Evolutionary conservation across 1,284 basidiomycete species (phyloP).

Genomic region (Tremellales sp.): DNA sequence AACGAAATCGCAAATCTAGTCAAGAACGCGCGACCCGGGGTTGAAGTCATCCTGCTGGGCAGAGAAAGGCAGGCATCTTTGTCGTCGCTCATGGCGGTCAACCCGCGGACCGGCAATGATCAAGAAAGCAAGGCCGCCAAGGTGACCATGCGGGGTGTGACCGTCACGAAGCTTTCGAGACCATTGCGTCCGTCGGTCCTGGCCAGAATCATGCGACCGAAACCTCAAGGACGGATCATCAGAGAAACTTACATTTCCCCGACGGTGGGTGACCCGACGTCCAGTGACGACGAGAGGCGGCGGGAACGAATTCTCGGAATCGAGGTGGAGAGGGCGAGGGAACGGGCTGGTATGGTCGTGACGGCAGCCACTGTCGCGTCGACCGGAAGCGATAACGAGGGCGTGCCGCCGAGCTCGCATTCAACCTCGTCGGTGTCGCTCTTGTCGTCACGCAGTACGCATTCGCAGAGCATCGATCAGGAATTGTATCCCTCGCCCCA

Average conservation of each 20-base stretch:
- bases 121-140: background rate
- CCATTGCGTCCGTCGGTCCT: conserved; percentile 16
- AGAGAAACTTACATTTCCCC: conserved; percentile 9
- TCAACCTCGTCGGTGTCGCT: too few relatives aligned
- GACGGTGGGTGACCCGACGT: conserved; percentile 14
- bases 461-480: too few relatives aligned
- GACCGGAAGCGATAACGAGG: too few relatives aligned
- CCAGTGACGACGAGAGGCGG: too few relatives aligned
- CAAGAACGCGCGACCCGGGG: conserved; percentile 13
- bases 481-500: too few relatives aligned
- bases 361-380: too few relatives aligned
- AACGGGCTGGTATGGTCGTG: too few relatives aligned
- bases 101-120: background rate
- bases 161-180: conserved; percentile 5
- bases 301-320: too few relatives aligned
- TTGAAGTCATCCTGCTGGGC: conserved; percentile 23
- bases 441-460: too few relatives aligned
- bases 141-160: background rate
- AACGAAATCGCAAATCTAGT: conserved; percentile 16
- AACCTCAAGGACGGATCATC: background rate
- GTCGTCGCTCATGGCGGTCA: background rate
- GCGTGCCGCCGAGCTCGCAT: too few relatives aligned
- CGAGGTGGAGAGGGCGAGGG: too few relatives aligned
- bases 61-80: background rate
- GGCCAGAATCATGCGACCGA: conserved; percentile 9